A percentile compares a stretch with the other conserved stretches of the same genome.
Evolutionary conservation across 495 filamentous ascomycete genomes (phyloP).

Genomic region (Penicillium turbatum): DNA sequence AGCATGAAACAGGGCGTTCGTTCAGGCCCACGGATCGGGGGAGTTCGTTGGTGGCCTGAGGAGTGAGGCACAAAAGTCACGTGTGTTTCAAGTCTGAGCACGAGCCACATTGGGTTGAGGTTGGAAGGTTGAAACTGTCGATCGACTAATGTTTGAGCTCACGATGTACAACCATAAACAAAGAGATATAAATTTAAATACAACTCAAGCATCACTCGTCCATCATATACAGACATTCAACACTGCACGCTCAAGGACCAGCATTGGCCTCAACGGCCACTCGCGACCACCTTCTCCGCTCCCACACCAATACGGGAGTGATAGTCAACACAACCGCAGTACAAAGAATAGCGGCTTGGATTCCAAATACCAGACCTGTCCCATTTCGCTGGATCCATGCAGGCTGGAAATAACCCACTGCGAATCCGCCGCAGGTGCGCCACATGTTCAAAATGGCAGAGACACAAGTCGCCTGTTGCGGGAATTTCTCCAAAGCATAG

Average conservation of each 20-base stretch:
- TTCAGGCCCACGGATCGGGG: neutral
- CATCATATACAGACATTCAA: neutral
- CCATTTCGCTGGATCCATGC: slow-evolving; percentile 41
- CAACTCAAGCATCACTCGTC: neutral
- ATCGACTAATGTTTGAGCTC: neutral
- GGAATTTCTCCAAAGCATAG: slow-evolving; percentile 43
- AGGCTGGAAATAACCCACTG: slow-evolving; percentile 45
- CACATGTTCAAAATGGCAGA: slow-evolving; percentile 43
- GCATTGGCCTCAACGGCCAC: neutral
- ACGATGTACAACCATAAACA: neutral
- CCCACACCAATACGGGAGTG: slow-evolving; percentile 25
- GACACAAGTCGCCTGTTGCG: slow-evolving; percentile 37
- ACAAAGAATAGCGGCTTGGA: slow-evolving; percentile 40
- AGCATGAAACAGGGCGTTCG: neutral
- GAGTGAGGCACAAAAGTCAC: neutral
- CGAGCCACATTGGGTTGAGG: neutral
- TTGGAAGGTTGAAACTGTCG: no score
- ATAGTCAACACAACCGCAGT: slow-evolving; percentile 28
- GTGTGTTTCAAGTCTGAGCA: neutral
- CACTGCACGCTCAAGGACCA: neutral
- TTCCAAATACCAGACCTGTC: slow-evolving; percentile 40
- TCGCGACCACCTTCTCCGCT: slow-evolving; percentile 1
- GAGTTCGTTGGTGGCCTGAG: neutral
- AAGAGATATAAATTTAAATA: neutral
- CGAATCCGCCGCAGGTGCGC: slow-evolving; percentile 45